Evolutionary conservation across 441 rosid species (phyloP), one percentile per base, ranked within the genome.

Genomic region (Rhodomyrtus psidioides): DNA sequence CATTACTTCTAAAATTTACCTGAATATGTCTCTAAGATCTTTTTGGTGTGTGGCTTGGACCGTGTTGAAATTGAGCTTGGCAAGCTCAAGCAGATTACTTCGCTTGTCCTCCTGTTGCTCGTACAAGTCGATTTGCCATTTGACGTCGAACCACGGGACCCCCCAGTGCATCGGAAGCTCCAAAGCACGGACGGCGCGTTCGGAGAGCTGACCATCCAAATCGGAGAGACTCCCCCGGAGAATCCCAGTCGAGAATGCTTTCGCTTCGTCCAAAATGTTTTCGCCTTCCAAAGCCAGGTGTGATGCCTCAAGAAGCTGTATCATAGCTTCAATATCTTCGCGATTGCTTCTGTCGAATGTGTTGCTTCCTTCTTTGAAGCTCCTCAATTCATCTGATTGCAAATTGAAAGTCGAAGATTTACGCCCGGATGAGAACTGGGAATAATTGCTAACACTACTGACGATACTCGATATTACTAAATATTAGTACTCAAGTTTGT

Each of bases 261-360:
- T 49, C 53, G 53, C 53, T 12, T 49, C 53, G 3, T 49, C 53
- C 14, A 49, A 49, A 49, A 84, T 81, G 76, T 28, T 55, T 87
- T 92, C 95, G 53, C 86, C 90, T 53, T 89, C 90, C 15, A 86
- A 27, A 12, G 85, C 89, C 34, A 92, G 82, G 85, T 89, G 87
- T 12, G 95, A 91, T 12, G 92, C 95, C 85, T 93, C 94, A 6
- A 70, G 88, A 21, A 93, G 88, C 86, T 90, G 90, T 9, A 91
- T 82, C 85, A 91, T 26, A 15, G 90, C 92, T 85, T 88, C 79
- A 19, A 84, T 27, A 28, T 89, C 90, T 46, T 53, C 82, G 24
- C 9, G 44, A 60, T 88, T 85, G 65, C 55, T 84, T 28, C 34
- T 51, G 27, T 56, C 15, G 19, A 87, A 86, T 28, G 14, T 4